Evolutionary conservation across 257 asterid genomes (phyloP).

Genomic region (Galeopsis tetrahit): DNA sequence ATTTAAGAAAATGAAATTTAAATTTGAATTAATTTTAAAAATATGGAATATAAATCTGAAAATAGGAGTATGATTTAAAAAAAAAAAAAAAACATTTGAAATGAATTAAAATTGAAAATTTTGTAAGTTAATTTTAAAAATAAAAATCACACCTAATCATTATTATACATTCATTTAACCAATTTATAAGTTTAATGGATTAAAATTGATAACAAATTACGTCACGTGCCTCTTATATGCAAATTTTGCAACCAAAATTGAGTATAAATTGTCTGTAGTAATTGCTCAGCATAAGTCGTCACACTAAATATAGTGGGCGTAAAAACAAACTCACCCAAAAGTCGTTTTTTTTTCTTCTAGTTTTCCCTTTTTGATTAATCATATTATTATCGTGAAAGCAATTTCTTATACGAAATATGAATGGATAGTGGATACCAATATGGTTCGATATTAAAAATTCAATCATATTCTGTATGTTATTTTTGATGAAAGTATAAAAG

Average conservation of each 20-base stretch:
- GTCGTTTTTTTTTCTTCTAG: neutral
- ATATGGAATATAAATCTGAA: too few relatives aligned
- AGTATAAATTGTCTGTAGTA: neutral
- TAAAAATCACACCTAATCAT: too few relatives aligned
- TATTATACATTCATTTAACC: too few relatives aligned
- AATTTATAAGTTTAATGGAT: too few relatives aligned
- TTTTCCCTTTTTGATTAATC: neutral
- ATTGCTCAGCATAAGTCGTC: neutral
- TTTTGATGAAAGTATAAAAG: neutral
- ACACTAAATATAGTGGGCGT: neutral
- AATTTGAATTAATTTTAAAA: too few relatives aligned
- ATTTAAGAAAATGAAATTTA: too few relatives aligned
- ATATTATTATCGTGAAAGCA: neutral
- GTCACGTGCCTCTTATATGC: neutral
- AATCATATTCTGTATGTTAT: neutral
- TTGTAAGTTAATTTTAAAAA: too few relatives aligned
- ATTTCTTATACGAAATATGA: neutral
- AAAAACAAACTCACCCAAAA: neutral
- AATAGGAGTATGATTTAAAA: too few relatives aligned
- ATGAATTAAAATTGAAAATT: too few relatives aligned
- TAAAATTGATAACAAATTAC: neutral
- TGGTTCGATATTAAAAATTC: neutral
- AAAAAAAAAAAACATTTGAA: too few relatives aligned
- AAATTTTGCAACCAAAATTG: neutral
- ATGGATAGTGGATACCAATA: neutral